phyloP scores from a whole-genome alignment of 148 eudicot genomes.

The Drosera capensis region DNA sequence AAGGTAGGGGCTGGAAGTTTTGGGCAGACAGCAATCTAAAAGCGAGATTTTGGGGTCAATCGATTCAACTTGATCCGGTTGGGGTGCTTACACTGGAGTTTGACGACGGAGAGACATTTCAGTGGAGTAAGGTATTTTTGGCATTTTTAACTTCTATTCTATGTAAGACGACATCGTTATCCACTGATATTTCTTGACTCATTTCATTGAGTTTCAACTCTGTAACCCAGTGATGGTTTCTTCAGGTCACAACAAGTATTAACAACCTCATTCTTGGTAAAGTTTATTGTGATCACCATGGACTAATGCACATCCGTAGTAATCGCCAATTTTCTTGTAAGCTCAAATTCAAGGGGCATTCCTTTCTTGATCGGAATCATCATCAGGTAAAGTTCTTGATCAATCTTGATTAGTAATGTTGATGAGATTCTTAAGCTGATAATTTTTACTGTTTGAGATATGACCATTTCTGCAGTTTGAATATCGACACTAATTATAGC shows the following conservation, averaged over 20 bases:
- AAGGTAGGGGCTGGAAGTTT: conserved; percentile 89
- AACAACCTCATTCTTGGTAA: conserved; percentile 80
- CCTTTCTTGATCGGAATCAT: conserved; percentile 71
- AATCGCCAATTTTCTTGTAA: conserved; percentile 71
- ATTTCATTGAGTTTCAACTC: not conserved
- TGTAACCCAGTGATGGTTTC: not conserved
- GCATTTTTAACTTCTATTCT: not conserved
- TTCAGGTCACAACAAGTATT: conserved; percentile 78
- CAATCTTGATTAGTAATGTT: not conserved
- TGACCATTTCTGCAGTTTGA: too few relatives aligned
- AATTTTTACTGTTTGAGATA: not conserved
- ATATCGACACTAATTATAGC: not conserved
- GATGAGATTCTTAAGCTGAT: not conserved
- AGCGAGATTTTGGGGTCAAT: conserved; percentile 84
- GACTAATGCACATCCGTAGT: conserved; percentile 67
- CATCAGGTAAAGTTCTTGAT: conserved; percentile 39
- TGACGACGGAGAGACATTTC: conserved; percentile 79
- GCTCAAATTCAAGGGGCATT: conserved; percentile 79
- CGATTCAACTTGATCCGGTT: conserved; percentile 90
- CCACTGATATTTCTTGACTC: not conserved
- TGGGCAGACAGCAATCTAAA: conserved; percentile 81
- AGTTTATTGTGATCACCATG: conserved; percentile 79
- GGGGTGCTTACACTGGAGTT: conserved; percentile 69
- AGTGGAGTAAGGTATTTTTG: conserved; percentile 73
- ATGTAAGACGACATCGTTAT: not conserved